phyloP scores from a whole-genome alignment of 257 asterid genomes.

The Echium plantagineum region DNA sequence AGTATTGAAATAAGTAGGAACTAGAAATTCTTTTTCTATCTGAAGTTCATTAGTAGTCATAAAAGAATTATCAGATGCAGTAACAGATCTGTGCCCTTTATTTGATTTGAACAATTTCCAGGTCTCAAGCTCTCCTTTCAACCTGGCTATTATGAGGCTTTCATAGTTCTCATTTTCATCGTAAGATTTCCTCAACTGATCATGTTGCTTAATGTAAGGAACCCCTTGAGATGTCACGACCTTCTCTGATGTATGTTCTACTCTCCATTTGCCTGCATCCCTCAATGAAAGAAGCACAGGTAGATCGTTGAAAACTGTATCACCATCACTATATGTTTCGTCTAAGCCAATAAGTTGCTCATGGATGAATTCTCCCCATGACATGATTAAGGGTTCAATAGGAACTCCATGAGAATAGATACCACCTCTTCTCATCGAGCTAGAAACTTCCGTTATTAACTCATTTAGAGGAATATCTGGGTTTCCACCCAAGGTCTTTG shows the following conservation, averaged over 20 bases:
- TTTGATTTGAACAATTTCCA: neutral
- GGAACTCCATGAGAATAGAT: neutral
- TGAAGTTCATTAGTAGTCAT: neutral
- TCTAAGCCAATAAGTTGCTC: slow-evolving; percentile 15
- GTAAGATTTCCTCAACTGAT: neutral
- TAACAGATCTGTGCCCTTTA: neutral
- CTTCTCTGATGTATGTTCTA: neutral
- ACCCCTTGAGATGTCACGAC: neutral
- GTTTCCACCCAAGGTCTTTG: slow-evolving; percentile 12
- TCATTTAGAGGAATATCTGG: slow-evolving; percentile 10
- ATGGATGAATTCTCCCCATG: slow-evolving; percentile 16
- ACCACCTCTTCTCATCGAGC: slow-evolving; percentile 4
- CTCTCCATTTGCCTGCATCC: slow-evolving; percentile 7
- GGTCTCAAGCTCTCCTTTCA: slow-evolving; percentile 3
- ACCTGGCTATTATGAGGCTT: neutral
- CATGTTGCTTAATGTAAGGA: neutral
- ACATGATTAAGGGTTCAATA: slow-evolving; percentile 2
- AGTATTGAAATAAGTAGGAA: slow-evolving; percentile 2
- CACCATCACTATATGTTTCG: slow-evolving; percentile 5
- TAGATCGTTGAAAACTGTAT: slow-evolving; percentile 11
- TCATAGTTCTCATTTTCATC: neutral
- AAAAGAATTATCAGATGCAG: neutral
- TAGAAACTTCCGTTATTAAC: neutral
- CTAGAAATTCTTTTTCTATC: slow-evolving; percentile 10
- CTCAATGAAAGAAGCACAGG: slow-evolving; percentile 12